Evolutionary conservation across 2,329 filamentous ascomycete species (phyloP), one percentile per base, ranked within the genome.

Genomic region (Teratosphaeria gauchensis): DNA sequence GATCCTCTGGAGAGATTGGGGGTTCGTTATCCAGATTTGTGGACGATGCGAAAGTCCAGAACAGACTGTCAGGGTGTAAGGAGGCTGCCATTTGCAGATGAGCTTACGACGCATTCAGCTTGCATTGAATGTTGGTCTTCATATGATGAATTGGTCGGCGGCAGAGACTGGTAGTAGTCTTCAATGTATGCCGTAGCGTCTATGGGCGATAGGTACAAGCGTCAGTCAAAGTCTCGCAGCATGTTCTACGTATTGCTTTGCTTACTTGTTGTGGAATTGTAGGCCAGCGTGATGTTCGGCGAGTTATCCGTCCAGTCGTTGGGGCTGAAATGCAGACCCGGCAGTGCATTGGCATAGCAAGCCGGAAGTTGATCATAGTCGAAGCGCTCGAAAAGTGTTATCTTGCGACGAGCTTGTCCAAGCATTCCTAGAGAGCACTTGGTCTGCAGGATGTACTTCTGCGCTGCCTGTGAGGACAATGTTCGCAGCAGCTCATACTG

Each of bases 41-140:
- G 54, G 73, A 76, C 0, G 73, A 77, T 0, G 78, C 74, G 58
- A 78, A 82, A 0, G 74, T 77, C 72, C 79, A 79, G 61, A 78
- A 81, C 33, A 82, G 63, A 54, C 68, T 71, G 48, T 77, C 71
- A 0, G 66, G 63, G 54, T 73, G 61, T 1, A 62, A 52, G 8
- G 48, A 53, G 1, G 73, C 72, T 1, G 78, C 78, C 59, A 69
- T 72, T 9, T 62, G 24, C 6, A 81, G 63, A 59, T 80, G 73
- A 3, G 66, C 61, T 6, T 66, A 62, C 0, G 75, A 77, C 0
- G 77, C 77, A 53, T 76, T 74, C 59, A 76, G 71, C 56, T 82
- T 81, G 56, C 69, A 73, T 5, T 66, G 66, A 53, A 81, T 76
- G 54, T 76, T 78, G 6, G 67, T 67, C 4, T 63, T 63, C 66